These are phyloP conservation scores for Ordospora pajunii DNA, from an alignment of 371 early-diverging fungal species.

Conservation along the genomic window DNA sequence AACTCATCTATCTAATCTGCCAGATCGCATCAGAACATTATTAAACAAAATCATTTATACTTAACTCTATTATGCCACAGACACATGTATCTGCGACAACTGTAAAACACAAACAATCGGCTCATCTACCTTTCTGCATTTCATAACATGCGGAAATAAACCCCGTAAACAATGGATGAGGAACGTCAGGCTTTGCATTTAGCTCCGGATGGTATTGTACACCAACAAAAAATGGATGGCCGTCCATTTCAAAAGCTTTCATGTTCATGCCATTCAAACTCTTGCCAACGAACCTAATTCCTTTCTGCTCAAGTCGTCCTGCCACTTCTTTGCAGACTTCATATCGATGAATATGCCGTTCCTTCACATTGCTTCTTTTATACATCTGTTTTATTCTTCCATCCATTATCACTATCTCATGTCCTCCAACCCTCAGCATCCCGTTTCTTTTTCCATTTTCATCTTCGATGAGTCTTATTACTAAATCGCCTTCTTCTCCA, in stretches of 20 bases:
- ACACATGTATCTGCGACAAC: no score
- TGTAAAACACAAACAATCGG: background rate
- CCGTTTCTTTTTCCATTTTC: conserved; percentile 23
- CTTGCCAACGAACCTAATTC: conserved; percentile 78
- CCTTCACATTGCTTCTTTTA: conserved; percentile 69
- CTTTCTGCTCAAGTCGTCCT: conserved; percentile 68
- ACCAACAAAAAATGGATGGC: conserved; percentile 86
- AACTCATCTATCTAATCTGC: no score
- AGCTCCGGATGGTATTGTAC: conserved; percentile 98
- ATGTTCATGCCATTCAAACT: conserved; percentile 84
- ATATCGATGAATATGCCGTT: conserved; percentile 95
- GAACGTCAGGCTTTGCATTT: conserved; percentile 77
- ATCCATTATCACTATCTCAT: conserved; percentile 72
- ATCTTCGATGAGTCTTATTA: conserved; percentile 87
- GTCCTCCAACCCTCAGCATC: conserved; percentile 83
- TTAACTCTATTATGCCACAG: conserved; percentile 16
- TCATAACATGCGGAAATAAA: conserved; percentile 72
- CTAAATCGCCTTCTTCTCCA: conserved; percentile 66
- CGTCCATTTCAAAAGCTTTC: conserved; percentile 78
- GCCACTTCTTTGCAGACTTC: conserved; percentile 83
- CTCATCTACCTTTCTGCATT: background rate
- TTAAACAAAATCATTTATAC: background rate
- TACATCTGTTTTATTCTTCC: conserved; percentile 58
- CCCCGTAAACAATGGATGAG: conserved; percentile 81
- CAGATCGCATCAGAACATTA: no score